These are phyloP conservation scores for Leccinum olivaceopallidum DNA, from an alignment of 768 basidiomycete species.

Conservation along the genomic window DNA sequence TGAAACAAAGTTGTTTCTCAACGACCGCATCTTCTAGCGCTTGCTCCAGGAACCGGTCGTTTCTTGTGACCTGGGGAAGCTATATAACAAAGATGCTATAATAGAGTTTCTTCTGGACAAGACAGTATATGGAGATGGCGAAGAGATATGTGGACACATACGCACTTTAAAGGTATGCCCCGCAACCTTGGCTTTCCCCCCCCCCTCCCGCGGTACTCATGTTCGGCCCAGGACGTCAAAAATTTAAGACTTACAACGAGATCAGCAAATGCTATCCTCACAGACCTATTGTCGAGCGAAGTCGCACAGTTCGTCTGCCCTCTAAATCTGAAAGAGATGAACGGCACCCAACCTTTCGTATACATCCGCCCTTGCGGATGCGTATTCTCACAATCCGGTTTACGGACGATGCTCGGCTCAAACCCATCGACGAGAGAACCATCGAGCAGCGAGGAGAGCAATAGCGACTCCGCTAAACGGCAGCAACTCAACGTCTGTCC, in stretches of 20 bases:
- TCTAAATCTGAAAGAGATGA: constrained; percentile 92
- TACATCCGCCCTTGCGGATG: constrained; percentile 87
- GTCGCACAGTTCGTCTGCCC: constrained; percentile 85
- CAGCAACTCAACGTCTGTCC: constrained; percentile 65
- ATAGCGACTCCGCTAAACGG: constrained; percentile 15
- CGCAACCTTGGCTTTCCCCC: not conserved
- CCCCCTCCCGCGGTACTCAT: not conserved
- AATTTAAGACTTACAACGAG: constrained; percentile 81
- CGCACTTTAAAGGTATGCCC: constrained; percentile 79
- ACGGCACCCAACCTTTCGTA: constrained; percentile 84
- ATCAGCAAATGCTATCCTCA: constrained; percentile 42
- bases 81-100: constrained; percentile 95
- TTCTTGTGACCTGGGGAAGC: constrained; percentile 86
- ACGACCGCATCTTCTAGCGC: constrained; percentile 45
- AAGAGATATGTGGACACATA: constrained; percentile 90
- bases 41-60: constrained; percentile 90
- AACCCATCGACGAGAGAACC: constrained; percentile 28
- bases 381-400: constrained; percentile 83
- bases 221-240: constrained; percentile 69
- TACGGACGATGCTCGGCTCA: constrained; percentile 54
- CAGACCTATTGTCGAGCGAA: constrained; percentile 42
- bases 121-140: constrained; percentile 85
- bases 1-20: not conserved
- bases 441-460: constrained; percentile 30
- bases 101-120: constrained; percentile 88